Evolutionary conservation across 2,329 filamentous ascomycete genomes (phyloP), one percentile per base, ranked within the genome.

Genomic region (Aspergillus unguis): DNA sequence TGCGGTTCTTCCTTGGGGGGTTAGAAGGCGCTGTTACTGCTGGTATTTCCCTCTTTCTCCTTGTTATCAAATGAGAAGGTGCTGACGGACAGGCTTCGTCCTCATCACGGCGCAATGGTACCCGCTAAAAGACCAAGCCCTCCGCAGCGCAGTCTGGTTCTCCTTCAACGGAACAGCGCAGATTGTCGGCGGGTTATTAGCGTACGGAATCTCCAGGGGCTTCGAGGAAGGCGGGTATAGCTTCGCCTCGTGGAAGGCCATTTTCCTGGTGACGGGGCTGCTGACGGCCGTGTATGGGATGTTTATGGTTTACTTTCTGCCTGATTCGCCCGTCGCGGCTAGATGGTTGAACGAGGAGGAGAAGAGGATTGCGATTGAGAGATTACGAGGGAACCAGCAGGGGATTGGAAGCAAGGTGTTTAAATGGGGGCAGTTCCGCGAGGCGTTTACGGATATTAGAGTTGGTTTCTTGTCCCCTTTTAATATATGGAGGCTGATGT

Each of bases 351-450:
- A 36, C 8, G 44, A 54, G 26, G 44, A 46, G 7, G 49, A 58
- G 33, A 52, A 48, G 8, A 54, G 33, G 33, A 59, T 46, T 54
- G 56, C 25, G 29, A 60, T 47, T n/a, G 33, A 60, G 7, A 72
- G 77, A 47, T 80, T 75, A 1, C 33, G 33, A 6, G 33, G 29
- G 2, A 38, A 47, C 5, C 31, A 17, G 25, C 33, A 38, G 11
- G 79, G 78, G 5, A 77, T 80, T 11, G 74, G 78, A 44, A 79
- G 77, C 63, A 77, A 78, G 49, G 67, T 73, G 37, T 76, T 80
- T 64, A 80, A 81, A 57, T 56, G 59, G 11, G 54, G 65, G 3
- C 79, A 81, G 47, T 65, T 78, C 17, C 55, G 68, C 28, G 78
- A 81, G 63, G 71, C 72, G 3, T 68, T 79, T 44, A 44, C 49